Evolutionary conservation across 495 filamentous ascomycete genomes (phyloP).

Genomic region (Astrothelium subdiscretum): DNA sequence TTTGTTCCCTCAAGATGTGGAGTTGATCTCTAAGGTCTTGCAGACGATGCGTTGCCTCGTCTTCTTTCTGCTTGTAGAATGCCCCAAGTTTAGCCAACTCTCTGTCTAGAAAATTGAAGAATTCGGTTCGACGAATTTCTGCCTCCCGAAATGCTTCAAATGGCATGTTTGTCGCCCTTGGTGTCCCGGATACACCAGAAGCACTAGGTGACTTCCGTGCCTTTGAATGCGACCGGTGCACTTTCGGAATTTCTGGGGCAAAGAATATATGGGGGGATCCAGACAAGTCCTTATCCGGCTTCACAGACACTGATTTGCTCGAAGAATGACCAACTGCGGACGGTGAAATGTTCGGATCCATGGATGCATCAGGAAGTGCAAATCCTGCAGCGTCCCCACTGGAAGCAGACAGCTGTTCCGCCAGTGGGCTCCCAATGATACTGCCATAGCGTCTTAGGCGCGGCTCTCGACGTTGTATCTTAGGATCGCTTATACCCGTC

Average conservation of each 20-base stretch:
- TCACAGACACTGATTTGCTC: slow-evolving; percentile 18
- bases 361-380: background rate
- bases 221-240: background rate
- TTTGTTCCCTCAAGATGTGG: slow-evolving; percentile 74
- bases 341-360: background rate
- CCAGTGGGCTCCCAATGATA: slow-evolving; percentile 55
- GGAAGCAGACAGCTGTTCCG: background rate
- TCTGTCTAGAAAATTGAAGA: slow-evolving; percentile 63
- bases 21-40: slow-evolving; percentile 62
- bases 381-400: background rate
- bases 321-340: no score
- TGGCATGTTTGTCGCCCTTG: slow-evolving; percentile 12
- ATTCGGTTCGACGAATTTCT: slow-evolving; percentile 57
- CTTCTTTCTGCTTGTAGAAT: slow-evolving; percentile 75
- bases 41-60: slow-evolving; percentile 63
- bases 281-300: no score
- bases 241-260: no score
- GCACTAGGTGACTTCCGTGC: background rate
- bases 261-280: no score
- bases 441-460: slow-evolving; percentile 60
- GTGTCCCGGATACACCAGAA: background rate
- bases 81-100: slow-evolving; percentile 77
- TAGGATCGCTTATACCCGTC: background rate
- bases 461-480: slow-evolving; percentile 39
- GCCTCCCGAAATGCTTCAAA: slow-evolving; percentile 42